phyloP scores from a whole-genome alignment of 2,329 filamentous ascomycete species.

The Fusarium ambrosium region DNA sequence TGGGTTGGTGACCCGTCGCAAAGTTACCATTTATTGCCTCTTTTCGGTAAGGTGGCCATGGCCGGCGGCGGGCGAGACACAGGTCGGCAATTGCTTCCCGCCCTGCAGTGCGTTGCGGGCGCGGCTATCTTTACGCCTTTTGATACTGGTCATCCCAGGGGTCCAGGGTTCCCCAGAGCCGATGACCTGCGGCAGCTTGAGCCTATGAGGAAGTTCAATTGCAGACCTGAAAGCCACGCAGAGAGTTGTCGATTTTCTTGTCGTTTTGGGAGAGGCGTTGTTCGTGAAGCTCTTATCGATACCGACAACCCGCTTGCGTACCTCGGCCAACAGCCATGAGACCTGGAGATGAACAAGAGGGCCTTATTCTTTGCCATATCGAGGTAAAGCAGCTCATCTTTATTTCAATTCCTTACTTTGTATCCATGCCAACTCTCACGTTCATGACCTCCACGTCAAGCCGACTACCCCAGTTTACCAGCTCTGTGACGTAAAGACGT shows the following conservation, averaged over 20 bases:
- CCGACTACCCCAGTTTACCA: background rate
- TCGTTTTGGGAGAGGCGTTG: slow-evolving; percentile 1
- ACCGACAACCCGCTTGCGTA: background rate
- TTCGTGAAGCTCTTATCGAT: slow-evolving; percentile 5
- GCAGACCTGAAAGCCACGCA: background rate
- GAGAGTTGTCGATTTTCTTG: slow-evolving; percentile 6
- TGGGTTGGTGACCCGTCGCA: background rate
- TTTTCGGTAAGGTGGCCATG: slow-evolving; percentile 28
- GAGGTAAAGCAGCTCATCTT: background rate
- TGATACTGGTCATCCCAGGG: background rate
- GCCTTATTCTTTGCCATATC: background rate
- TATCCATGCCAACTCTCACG: background rate
- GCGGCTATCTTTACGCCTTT: slow-evolving; percentile 4
- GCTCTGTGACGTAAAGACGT: background rate
- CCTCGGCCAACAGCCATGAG: background rate
- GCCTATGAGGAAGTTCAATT: slow-evolving; percentile 9
- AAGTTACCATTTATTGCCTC: slow-evolving; percentile 30
- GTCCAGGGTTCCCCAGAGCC: slow-evolving; percentile 1
- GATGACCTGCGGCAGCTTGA: background rate
- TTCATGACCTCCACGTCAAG: background rate
- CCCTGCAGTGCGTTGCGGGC: background rate
- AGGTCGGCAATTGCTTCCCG: slow-evolving; percentile 12
- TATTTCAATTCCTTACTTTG: background rate
- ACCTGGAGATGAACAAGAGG: background rate
- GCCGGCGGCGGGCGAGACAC: slow-evolving; percentile 8